Evolutionary conservation across 2,329 filamentous ascomycete genomes (phyloP).

Genomic region (Teratosphaeria destructans): DNA sequence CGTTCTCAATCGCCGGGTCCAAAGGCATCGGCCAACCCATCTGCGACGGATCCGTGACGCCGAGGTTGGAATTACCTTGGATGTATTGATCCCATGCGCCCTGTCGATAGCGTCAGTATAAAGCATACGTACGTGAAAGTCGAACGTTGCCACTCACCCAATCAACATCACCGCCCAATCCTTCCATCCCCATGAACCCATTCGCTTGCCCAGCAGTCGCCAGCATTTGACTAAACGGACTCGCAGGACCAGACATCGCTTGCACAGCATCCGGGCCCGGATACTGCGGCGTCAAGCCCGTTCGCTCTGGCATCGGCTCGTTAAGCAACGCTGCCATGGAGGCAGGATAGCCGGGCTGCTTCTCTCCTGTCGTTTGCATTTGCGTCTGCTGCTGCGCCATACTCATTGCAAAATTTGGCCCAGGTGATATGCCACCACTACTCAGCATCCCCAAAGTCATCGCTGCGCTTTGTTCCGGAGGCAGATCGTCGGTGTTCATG

Average conservation of each 20-base stretch:
- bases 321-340: conserved; percentile 26
- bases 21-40: conserved; percentile 36
- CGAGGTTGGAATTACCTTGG: conserved; percentile 40
- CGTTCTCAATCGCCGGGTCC: conserved; percentile 3
- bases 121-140: not conserved
- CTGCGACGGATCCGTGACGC: conserved; percentile 27
- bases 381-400: conserved; percentile 6
- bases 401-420: conserved; percentile 12
- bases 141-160: conserved; percentile 38
- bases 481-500: conserved; percentile 44
- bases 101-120: conserved; percentile 27
- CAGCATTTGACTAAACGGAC: conserved; percentile 26
- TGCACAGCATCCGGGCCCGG: conserved; percentile 23
- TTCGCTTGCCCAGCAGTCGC: conserved; percentile 14
- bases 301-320: conserved; percentile 20
- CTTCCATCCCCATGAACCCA: conserved; percentile 45
- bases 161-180: conserved; percentile 35
- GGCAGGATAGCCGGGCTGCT: conserved; percentile 16
- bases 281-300: conserved; percentile 26
- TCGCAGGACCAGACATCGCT: conserved; percentile 18
- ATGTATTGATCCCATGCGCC: conserved; percentile 62
- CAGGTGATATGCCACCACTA: conserved; percentile 48
- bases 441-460: conserved; percentile 63
- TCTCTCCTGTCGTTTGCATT: conserved; percentile 13
- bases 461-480: conserved; percentile 53